A percentile compares a stretch with the other conserved stretches of the same genome.
phyloP scores from a whole-genome alignment of 1,284 basidiomycete genomes.

The Vanrija humicola region DNA sequence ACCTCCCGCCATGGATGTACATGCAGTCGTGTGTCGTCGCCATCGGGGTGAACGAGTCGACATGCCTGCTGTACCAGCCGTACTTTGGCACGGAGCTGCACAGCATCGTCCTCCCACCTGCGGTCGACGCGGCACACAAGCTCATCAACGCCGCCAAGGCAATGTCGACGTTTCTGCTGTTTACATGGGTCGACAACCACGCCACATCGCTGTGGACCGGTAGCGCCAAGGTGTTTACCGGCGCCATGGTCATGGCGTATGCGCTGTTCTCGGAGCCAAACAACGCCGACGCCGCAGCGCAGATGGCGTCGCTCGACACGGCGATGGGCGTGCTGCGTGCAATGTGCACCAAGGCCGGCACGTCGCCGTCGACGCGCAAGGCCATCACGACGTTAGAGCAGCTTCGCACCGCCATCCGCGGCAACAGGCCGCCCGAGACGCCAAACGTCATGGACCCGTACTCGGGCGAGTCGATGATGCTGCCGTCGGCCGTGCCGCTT shows the following conservation, averaged over 20 bases:
- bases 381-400: neutral
- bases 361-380: neutral
- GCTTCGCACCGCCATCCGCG: neutral
- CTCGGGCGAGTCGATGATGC: neutral
- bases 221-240: neutral
- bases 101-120: neutral
- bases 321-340: constrained; percentile 1
- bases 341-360: neutral
- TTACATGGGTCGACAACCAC: constrained; percentile 1
- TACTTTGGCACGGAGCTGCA: neutral
- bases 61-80: neutral
- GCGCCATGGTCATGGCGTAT: constrained; percentile 2
- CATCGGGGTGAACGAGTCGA: neutral
- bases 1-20: constrained; percentile 1
- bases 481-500: too few species aligned
- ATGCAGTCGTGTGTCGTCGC: neutral
- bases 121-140: neutral
- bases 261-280: neutral
- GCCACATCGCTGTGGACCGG: constrained; percentile 1
- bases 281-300: too few species aligned
- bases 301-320: neutral
- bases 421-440: neutral
- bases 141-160: neutral
- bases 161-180: neutral
- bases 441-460: neutral